Evolutionary conservation across 78 protist species (phyloP).

Genomic region (Dictyostelium brefeldianum): DNA sequence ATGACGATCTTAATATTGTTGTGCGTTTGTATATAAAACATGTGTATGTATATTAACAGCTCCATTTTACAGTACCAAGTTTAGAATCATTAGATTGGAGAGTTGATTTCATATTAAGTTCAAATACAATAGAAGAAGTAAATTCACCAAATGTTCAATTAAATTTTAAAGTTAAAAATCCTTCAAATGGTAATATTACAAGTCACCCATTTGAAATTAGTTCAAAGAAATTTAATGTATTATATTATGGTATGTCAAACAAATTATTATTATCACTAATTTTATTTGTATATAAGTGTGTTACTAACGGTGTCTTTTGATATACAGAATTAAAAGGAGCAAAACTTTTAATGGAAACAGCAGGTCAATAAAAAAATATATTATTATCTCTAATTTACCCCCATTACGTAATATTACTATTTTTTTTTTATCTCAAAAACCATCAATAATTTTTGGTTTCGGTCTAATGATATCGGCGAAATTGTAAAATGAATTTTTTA

Average conservation of each 20-base stretch:
- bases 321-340: constrained; percentile 59
- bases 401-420: neutral
- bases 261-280: neutral
- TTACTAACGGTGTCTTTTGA: neutral
- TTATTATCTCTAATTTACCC: neutral
- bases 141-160: constrained; percentile 67
- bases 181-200: constrained; percentile 45
- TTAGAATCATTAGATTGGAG: constrained; percentile 74
- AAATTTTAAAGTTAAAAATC: constrained; percentile 58
- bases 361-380: neutral
- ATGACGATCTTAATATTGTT: too few species aligned
- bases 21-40: too few species aligned
- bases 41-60: neutral
- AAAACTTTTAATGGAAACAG: constrained; percentile 47
- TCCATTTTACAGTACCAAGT: constrained; percentile 41
- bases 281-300: neutral
- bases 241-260: constrained; percentile 73
- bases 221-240: constrained; percentile 82
- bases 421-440: neutral
- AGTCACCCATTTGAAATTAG: constrained; percentile 76
- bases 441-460: neutral
- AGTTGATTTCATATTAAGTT: constrained; percentile 75
- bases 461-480: neutral
- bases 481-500: neutral
- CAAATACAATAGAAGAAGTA: constrained; percentile 67